Evolutionary conservation across 2,329 filamentous ascomycete species (phyloP).

Genomic region (Fusarium subglutinans): DNA sequence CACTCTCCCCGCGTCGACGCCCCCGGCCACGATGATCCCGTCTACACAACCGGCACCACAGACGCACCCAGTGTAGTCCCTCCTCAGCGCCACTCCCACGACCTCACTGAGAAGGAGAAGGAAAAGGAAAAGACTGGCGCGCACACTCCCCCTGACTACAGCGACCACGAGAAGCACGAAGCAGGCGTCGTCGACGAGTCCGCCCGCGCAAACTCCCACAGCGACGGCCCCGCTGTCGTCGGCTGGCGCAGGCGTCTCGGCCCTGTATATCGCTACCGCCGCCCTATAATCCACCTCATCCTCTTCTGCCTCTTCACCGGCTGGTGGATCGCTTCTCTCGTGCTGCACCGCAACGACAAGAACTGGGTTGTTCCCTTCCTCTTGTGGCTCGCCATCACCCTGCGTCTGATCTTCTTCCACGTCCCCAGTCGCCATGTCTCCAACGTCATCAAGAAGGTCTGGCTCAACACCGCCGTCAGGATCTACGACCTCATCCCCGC

Average conservation of each 20-base stretch:
- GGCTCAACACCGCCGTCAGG: conserved; percentile 70
- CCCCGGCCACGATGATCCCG: conserved; percentile 52
- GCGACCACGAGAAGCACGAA: conserved; percentile 52
- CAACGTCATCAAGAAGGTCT: conserved; percentile 72
- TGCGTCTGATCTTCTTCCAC: conserved; percentile 79
- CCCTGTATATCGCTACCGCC: conserved; percentile 56
- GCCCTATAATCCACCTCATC: conserved; percentile 57
- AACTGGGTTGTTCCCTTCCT: conserved; percentile 90
- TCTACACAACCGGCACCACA: conserved; percentile 57
- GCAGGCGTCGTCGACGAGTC: conserved; percentile 45
- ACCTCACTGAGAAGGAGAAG: neutral
- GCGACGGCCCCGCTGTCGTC: neutral
- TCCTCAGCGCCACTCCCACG: conserved; percentile 34
- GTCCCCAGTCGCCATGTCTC: conserved; percentile 74
- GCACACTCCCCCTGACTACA: conserved; percentile 50
- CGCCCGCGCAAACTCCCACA: conserved; percentile 36
- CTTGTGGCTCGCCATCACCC: conserved; percentile 76
- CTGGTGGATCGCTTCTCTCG: conserved; percentile 81
- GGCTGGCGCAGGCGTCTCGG: conserved; percentile 39
- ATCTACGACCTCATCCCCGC: conserved; percentile 71
- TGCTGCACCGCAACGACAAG: conserved; percentile 75
- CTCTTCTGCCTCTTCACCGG: conserved; percentile 57
- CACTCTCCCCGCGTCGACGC: conserved; percentile 50
- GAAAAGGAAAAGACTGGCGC: conserved; percentile 38
- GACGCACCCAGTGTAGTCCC: conserved; percentile 49